These are phyloP conservation scores for Phtheirospermum japonicum DNA, from an alignment of 257 asterid species.

Conservation along the genomic window DNA sequence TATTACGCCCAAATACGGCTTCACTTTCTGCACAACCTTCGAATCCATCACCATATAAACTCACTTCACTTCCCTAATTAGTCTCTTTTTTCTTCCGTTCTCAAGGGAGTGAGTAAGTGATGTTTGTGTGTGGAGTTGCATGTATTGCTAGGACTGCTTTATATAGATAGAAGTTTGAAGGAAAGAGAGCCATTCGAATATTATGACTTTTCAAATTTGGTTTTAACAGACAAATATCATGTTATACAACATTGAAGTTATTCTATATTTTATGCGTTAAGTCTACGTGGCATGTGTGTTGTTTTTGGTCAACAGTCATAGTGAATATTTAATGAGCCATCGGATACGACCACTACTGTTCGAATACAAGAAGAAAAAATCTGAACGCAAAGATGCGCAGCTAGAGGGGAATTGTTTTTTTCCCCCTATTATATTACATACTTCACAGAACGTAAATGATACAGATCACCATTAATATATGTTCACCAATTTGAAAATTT, in stretches of 20 bases:
- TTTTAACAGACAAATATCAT: not conserved
- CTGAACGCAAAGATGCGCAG: too few relatives aligned
- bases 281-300: not conserved
- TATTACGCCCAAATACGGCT: slow-evolving; percentile 45
- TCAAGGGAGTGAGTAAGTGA: not conserved
- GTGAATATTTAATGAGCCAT: not conserved
- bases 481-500: too few relatives aligned
- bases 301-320: not conserved
- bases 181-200: not conserved
- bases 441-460: too few relatives aligned
- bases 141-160: not conserved
- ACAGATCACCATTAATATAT: too few relatives aligned
- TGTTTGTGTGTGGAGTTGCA: not conserved
- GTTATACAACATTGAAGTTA: not conserved
- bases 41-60: slow-evolving; percentile 16
- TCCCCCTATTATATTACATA: too few relatives aligned
- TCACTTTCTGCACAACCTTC: slow-evolving; percentile 26
- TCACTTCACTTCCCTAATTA: too few relatives aligned
- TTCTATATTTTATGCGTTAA: too few relatives aligned
- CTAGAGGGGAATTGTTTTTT: too few relatives aligned
- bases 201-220: not conserved
- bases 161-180: not conserved
- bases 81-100: not conserved
- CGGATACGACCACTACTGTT: not conserved
- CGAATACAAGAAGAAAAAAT: too few relatives aligned